Percentiles rank a stretch among this genome's conserved stretches.
Conservation (phyloP, 75 land plant genomes). For the Cupressus sempervirens region DNA sequence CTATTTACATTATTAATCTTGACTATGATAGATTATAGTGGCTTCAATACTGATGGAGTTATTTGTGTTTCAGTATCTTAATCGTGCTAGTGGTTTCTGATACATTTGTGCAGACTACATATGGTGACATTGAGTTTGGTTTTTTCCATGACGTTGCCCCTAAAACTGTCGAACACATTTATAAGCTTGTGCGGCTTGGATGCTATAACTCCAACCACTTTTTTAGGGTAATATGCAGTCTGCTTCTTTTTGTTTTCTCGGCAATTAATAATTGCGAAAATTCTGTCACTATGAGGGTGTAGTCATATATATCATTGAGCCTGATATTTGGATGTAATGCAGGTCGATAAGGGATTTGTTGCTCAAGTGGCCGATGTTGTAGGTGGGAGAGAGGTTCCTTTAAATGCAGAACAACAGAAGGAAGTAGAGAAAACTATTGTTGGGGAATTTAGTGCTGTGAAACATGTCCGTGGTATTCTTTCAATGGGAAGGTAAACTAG, state of each 20-base stretch:
- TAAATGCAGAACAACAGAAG: slow-evolving; percentile 78
- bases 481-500: slow-evolving; percentile 92
- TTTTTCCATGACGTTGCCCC: slow-evolving; percentile 90
- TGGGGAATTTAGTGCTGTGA: slow-evolving; percentile 95
- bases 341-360: slow-evolving; percentile 98
- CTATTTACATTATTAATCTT: not conserved
- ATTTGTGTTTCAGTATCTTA: not conserved
- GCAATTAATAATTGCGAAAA: not conserved
- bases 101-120: slow-evolving; percentile 61
- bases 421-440: slow-evolving; percentile 89
- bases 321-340: slow-evolving; percentile 9
- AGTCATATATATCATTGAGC: not conserved
- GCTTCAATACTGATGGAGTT: not conserved
- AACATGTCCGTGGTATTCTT: slow-evolving; percentile 93
- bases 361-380: slow-evolving; percentile 99
- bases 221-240: slow-evolving; percentile 65
- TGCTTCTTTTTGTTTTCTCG: not conserved
- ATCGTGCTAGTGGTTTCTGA: not conserved
- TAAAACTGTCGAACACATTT: slow-evolving; percentile 89
- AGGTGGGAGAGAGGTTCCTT: slow-evolving; percentile 80
- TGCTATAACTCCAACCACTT: slow-evolving; percentile 97
- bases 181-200: slow-evolving; percentile 88
- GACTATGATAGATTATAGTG: not conserved
- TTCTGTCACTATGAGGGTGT: not conserved
- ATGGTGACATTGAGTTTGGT: slow-evolving; percentile 98